Percentiles rank a stretch among this genome's conserved stretches.
Evolutionary conservation across 1,284 basidiomycete species (phyloP).

Genomic region (Stygiomarasmius scandens): DNA sequence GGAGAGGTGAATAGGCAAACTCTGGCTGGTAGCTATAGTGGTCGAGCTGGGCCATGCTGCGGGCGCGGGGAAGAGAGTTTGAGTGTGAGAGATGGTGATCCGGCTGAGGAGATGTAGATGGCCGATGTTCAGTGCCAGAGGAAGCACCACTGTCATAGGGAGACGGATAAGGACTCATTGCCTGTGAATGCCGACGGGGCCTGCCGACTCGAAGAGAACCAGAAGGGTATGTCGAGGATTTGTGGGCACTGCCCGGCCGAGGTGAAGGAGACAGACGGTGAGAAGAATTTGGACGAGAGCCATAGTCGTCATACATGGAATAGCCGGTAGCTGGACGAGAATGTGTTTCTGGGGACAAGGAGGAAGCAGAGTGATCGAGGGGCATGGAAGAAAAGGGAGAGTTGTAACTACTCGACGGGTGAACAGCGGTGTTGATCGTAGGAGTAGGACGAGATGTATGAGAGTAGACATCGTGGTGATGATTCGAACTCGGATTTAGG

Average conservation of each 20-base stretch:
- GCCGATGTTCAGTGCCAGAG: conserved; percentile 53
- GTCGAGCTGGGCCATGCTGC: conserved; percentile 76
- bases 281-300: conserved; percentile 66
- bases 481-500: conserved; percentile 62
- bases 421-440: conserved; percentile 63
- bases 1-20: conserved; percentile 74
- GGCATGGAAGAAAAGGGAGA: conserved; percentile 69
- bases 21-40: conserved; percentile 52
- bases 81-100: conserved; percentile 38
- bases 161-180: conserved; percentile 79
- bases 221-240: conserved; percentile 65
- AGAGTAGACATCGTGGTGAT: conserved; percentile 44
- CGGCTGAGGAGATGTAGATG: conserved; percentile 74
- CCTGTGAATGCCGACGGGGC: conserved; percentile 76
- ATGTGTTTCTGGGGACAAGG: conserved; percentile 76
- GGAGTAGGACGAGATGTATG: conserved; percentile 51
- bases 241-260: conserved; percentile 38
- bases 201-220: conserved; percentile 69
- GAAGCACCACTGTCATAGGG: conserved; percentile 61
- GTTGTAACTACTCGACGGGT: conserved; percentile 39
- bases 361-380: conserved; percentile 58
- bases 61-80: conserved; percentile 62
- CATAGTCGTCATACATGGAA: conserved; percentile 74
- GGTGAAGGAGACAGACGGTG: conserved; percentile 58
- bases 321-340: conserved; percentile 80